Evolutionary conservation across 306 rosid species (phyloP).

Genomic region (Vigna radiata): DNA sequence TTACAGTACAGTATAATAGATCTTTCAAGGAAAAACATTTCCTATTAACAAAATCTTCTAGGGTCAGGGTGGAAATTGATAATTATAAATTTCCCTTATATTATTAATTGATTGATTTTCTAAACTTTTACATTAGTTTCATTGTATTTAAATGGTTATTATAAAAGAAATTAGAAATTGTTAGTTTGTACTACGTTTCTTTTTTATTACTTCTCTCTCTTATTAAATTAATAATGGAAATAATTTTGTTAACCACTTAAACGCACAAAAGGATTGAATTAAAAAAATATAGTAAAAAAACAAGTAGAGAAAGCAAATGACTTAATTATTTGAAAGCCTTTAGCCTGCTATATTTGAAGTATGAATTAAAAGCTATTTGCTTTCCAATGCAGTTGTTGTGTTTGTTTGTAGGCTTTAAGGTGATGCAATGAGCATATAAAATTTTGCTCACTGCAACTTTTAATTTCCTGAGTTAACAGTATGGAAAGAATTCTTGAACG

Average conservation of each 20-base stretch:
- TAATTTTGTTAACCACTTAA: neutral
- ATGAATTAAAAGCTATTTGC: neutral
- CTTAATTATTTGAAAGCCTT: neutral
- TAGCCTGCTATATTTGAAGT: too few species aligned
- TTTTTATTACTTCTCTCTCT: neutral
- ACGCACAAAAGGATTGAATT: neutral
- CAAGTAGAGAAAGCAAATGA: neutral
- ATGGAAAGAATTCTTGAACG: constrained; percentile 88
- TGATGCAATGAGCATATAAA: neutral
- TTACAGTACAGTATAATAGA: too few species aligned
- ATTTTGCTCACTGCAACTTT: neutral
- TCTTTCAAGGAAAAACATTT: too few species aligned
- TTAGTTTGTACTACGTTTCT: neutral
- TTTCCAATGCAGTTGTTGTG: neutral
- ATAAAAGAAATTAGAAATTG: too few species aligned
- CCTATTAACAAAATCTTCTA: too few species aligned
- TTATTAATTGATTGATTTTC: too few species aligned
- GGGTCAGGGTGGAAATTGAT: too few species aligned
- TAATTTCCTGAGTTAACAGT: constrained; percentile 51
- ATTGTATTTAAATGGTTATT: too few species aligned
- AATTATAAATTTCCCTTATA: too few species aligned
- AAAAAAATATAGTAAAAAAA: neutral
- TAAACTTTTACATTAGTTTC: too few species aligned
- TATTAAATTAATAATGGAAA: neutral
- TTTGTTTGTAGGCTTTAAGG: neutral